A percentile compares a stretch with the other conserved stretches of the same genome.
phyloP scores from a whole-genome alignment of 2,329 filamentous ascomycete species.

The Talaromyces sp. region DNA sequence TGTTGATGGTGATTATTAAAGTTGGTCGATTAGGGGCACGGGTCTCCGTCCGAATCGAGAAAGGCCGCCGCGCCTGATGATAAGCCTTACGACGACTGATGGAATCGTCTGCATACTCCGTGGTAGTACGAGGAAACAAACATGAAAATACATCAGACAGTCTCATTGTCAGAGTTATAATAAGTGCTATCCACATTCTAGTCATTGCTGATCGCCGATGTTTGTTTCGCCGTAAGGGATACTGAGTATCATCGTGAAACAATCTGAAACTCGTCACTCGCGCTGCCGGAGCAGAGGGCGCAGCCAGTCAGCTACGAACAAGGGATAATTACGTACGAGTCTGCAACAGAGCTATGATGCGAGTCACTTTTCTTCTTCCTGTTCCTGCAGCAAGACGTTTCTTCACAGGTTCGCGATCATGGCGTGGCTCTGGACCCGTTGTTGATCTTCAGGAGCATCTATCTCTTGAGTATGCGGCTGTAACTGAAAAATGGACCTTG shows the following conservation, averaged over 20 bases:
- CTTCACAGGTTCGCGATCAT: no score
- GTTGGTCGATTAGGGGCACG: conserved; percentile 2
- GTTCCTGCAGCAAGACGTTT: background rate
- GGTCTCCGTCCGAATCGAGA: background rate
- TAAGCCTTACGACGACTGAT: background rate
- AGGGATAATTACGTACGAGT: background rate
- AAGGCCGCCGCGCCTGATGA: background rate
- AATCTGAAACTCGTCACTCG: conserved; percentile 6
- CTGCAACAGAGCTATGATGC: conserved; percentile 2
- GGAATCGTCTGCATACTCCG: background rate
- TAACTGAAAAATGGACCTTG: background rate
- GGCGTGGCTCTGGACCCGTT: background rate
- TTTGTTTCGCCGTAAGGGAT: background rate
- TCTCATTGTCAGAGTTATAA: background rate
- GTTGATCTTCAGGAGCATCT: background rate
- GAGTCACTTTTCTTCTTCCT: background rate
- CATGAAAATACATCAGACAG: background rate
- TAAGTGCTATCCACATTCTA: background rate
- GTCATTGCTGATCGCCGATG: background rate
- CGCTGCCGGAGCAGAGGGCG: background rate
- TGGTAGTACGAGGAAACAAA: background rate
- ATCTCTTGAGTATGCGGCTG: no score
- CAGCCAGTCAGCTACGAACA: background rate
- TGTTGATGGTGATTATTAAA: background rate
- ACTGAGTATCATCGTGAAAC: conserved; percentile 1